Evolutionary conservation across 345 rosid species (phyloP).

Genomic region (Acer yangbiense): DNA sequence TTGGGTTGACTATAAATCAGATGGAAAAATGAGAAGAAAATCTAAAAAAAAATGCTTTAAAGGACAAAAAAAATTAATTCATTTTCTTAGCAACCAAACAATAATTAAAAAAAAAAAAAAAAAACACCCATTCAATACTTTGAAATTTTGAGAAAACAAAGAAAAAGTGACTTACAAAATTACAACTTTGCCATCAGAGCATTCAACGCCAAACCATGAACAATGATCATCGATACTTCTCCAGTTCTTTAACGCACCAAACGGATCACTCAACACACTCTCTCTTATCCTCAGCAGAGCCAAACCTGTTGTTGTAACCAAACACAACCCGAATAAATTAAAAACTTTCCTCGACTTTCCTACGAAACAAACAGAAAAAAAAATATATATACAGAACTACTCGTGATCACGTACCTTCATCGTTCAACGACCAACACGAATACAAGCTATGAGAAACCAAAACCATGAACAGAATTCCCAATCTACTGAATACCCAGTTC

Average conservation of each 20-base stretch:
- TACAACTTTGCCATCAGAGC: constrained; percentile 49
- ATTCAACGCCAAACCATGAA: constrained; percentile 56
- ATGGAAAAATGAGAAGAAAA: background rate
- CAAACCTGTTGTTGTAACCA: constrained; percentile 40
- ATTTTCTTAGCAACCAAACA: constrained; percentile 12
- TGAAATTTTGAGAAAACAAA: background rate
- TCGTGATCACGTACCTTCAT: constrained; percentile 48
- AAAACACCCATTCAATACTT: background rate
- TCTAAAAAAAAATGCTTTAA: background rate
- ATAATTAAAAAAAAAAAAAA: background rate
- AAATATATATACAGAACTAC: background rate
- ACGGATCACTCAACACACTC: constrained; percentile 46
- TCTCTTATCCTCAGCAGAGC: constrained; percentile 45
- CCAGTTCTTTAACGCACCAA: constrained; percentile 52
- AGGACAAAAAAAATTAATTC: background rate
- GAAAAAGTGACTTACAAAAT: constrained; percentile 37
- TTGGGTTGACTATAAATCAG: background rate
- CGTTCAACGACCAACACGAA: constrained; percentile 49
- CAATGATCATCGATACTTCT: constrained; percentile 40
- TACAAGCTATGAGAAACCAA: constrained; percentile 35
- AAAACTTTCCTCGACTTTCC: constrained; percentile 18
- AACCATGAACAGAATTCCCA: constrained; percentile 21
- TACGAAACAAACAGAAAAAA: constrained; percentile 12
- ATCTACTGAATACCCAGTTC: constrained; percentile 36
- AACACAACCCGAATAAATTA: constrained; percentile 4